Evolutionary conservation across 805 yeast species (phyloP), one percentile per base, ranked within the genome.

Genomic region (Candida boleticola): DNA sequence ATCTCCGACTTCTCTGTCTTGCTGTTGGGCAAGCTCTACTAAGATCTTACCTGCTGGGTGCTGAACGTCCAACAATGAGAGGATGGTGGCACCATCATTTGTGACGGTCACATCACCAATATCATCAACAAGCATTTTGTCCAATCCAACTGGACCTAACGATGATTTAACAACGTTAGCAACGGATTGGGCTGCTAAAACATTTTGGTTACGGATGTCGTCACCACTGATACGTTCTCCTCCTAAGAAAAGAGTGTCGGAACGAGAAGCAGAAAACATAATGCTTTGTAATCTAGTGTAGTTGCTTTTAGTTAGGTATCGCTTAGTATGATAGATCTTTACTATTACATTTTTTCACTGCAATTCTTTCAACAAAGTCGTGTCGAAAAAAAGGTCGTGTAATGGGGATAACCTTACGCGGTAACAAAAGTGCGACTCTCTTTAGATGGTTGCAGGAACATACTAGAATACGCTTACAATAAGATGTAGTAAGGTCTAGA

Each of bases 101-200:
- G 99, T 93, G 39, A 93, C 97, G 4, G 97, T 90, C 36, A 93
- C 97, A 67, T 95, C 99, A 49, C 99, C 99, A 66, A 93, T 95
- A 58, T 93, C 99, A 66, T 93, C 99, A 30, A 93, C 99, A 37
- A 93, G 76, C 97, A 93, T 93, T 71, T 93, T 93, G 70, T 93
- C 99, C 40, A 93, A 75, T 21, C 99, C 99, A 27, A 93, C 98
- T 6, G 99, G 99, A 3, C 99, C 99, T 43, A 93, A 72, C 1
- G 98, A 90, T 11, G 97, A 83, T 63, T 90, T 90, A 48, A 86
- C 90, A 35, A 73, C 89, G 57, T 85, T 85, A 51, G 93, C 88
- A 36, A 85, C 87, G 2, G 89, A 83, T 58, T 77, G 85, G 35
- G 98, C 93, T 5, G 99, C 99, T 59, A 89, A 69, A 16, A 95